Base-by-base conservation (phyloP, 2,329 filamentous ascomycete genomes). In the Clonostachys chloroleuca region DNA sequence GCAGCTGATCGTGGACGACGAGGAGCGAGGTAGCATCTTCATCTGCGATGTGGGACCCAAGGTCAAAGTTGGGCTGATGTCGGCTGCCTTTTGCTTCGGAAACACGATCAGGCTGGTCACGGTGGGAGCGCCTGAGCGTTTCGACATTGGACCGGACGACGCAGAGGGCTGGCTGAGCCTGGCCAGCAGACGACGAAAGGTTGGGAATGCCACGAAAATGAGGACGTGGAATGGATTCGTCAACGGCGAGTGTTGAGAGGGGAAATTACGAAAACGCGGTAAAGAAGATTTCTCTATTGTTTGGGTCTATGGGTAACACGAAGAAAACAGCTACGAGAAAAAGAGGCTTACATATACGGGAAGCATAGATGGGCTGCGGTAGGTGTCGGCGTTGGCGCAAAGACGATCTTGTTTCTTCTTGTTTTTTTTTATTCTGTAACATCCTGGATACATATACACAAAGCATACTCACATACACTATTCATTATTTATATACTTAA, bases 71-170 rank as follows among this genome's bases (percentile, higher is more conserved):
- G 87, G 87, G 12, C 75, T 78, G 43, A 73, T 76, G 42, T 86
- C 83, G 44, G 74, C 89, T 4, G 87, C 81, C 0, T 77, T 92
- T 33, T 85, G 78, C 0, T 81, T 91, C 49, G 88, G 87, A 12
- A 87, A 90, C 54, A 73, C 81, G 2, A 74, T 91, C 56, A 91
- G 90, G 64, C 68, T 91, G 44, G 75, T 91, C 47, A 81, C 79
- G 3, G 70, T 86, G 6, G 86, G 65, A 4, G 61, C 84, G 6
- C 76, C 80, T 52, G 84, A 87, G 58, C 71, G 78, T 34, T 87
- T 86, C 55, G 80, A 84, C 40, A 66, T 57, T 14, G 61, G 62
- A 24, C 56, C 56, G 18, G 66, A 57, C 43, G 55, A 59, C 4
- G 55, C 46, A 4, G 63, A 67, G 37, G 53, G 58, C 12, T 53